Evolutionary conservation across 257 asterid species (phyloP), one percentile per base, ranked within the genome.

Genomic region (Ocimum tenuiflorum): DNA sequence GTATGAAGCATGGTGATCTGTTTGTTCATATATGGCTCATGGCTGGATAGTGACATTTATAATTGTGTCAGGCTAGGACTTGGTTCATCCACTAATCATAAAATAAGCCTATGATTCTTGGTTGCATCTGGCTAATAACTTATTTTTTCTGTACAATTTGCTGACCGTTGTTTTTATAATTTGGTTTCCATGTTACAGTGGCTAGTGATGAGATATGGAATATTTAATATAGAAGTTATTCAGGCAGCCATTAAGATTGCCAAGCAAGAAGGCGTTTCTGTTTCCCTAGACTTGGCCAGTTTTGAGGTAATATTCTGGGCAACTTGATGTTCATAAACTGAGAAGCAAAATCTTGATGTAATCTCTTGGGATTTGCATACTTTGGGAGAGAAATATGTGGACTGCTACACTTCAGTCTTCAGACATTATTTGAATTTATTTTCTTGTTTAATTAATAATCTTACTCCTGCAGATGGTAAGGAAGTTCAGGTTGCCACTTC

Each of bases 271-370:
- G 97, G 97, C 10, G 77, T 90, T 65, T 75, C 12, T 15, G 85
- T 94, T 73, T 94, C 99, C 7, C 88, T 94, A 0, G 99, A 94
- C 70, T 81, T 94, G 7, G 99, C 99, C 60, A 94, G 99, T 78
- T 94, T 94, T 75, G 99, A 94, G 99, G 97, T 94, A 83, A 27
- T n/a, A n/a, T n/a, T n/a, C n/a, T n/a, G n/a, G n/a, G n/a, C n/a
- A n/a, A n/a, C n/a, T n/a, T n/a, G n/a, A n/a, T n/a, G n/a, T n/a
- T n/a, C n/a, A n/a, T n/a, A n/a, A n/a, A n/a, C n/a, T n/a, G n/a
- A n/a, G n/a, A n/a, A n/a, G n/a, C n/a, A n/a, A n/a, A n/a, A n/a
- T n/a, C n/a, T n/a, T n/a, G n/a, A n/a, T n/a, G n/a, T n/a, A n/a
- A n/a, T n/a, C n/a, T n/a, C n/a, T n/a, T n/a, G n/a, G n/a, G n/a